Evolutionary conservation across 495 filamentous ascomycete species (phyloP), one percentile per base, ranked within the genome.

Genomic region (Letharia columbiana): DNA sequence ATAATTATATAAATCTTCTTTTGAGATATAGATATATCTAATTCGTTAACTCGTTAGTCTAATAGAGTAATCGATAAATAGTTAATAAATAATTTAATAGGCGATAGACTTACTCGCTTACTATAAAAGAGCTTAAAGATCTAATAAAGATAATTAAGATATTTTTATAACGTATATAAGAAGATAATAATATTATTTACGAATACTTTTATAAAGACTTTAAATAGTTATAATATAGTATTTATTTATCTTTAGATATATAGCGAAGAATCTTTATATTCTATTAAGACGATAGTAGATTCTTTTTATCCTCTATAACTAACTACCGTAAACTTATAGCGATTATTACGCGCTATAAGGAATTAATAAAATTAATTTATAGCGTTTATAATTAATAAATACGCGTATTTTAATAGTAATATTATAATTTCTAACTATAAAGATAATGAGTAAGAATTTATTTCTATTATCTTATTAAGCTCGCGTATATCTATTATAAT

Each of bases 321-420:
- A 17, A 57, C 18, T 49, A 67, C 37, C 17, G 23, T 63, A 52
- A 63, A 40, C 37, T 67, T 63, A 57, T 67, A 58, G 0, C 35
- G 13, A 63, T 67, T 47, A 3, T 63, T 23, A 11, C 13, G 20
- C 33, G 52, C 18, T n/a, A 67, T 47, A 44, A 20, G 28, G 31
- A 52, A 67, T 58, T 67, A 47, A 58, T 63, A 63, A 57, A 67
- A 67, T n/a, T 57, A 67, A 20, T 7, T 18, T 3, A 40, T n/a
- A 17, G 15, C 41, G 56, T 67, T 35, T 20, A 67, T 54, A 35
- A 57, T 44, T 4, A 60, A 40, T 41, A 60, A 20, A 60, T 60
- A 66, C 2, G 3, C 0, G 33, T 44, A 40, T 47, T 13, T 44
- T 1, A 64, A 12, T 58, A 59, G 15, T 31, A 35, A 28, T 1